A percentile compares a stretch with the other conserved stretches of the same genome.
These are phyloP conservation scores for Fraxinus sp. DNA, from an alignment of 305 asterid species.

Conservation along the genomic window DNA sequence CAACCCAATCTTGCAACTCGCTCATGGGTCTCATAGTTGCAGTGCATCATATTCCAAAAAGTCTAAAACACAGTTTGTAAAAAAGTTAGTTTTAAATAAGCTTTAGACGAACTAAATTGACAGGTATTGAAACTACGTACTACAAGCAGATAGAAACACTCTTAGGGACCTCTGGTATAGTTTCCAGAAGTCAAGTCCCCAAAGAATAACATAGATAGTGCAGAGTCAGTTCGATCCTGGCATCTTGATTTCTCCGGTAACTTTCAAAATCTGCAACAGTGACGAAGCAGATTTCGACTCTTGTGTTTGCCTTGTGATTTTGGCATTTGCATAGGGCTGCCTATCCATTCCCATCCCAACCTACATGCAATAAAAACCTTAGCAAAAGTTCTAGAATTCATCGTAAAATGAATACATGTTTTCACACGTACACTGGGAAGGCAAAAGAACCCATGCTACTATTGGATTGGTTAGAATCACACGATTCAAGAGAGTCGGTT, in stretches of 20 bases:
- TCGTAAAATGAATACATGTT: not conserved
- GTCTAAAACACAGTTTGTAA: not conserved
- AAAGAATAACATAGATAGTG: not conserved
- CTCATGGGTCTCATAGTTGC: not conserved
- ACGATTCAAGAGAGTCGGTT: constrained; percentile 37
- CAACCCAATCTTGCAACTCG: not conserved
- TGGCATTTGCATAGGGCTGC: constrained; percentile 90
- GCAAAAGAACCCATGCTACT: constrained; percentile 52
- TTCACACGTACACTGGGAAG: constrained; percentile 59
- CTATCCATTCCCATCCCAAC: constrained; percentile 69
- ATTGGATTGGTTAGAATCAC: constrained; percentile 50
- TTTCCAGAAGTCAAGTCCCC: not conserved
- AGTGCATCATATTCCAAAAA: not conserved
- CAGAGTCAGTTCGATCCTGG: not conserved
- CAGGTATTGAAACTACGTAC: not conserved
- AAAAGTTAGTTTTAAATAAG: not conserved
- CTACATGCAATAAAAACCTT: constrained; percentile 36
- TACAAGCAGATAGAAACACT: not conserved
- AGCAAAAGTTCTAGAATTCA: not conserved
- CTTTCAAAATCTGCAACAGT: constrained; percentile 62
- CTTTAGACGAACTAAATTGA: not conserved
- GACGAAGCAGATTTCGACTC: constrained; percentile 33
- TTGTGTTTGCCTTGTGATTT: constrained; percentile 39
- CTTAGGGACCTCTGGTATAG: not conserved
- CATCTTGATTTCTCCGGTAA: not conserved